These are phyloP conservation scores for Cucumis hystrix DNA, from an alignment of 306 rosid genomes.

Conservation along the genomic window DNA sequence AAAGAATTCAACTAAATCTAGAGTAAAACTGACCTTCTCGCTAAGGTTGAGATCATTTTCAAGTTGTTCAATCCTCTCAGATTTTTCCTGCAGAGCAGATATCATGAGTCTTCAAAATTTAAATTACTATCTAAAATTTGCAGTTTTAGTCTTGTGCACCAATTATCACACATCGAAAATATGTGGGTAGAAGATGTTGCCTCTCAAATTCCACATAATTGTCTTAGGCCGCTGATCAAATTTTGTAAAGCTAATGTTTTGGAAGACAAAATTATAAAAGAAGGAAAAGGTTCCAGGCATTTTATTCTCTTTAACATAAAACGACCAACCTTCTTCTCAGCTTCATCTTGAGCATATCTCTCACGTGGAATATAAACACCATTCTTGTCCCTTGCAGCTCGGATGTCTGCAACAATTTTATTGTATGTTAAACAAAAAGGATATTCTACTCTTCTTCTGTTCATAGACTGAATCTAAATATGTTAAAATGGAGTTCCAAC, in stretches of 20 bases:
- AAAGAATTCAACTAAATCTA: neutral
- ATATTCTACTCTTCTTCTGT: neutral
- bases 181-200: neutral
- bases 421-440: neutral
- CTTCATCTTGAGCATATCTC: conserved; percentile 75
- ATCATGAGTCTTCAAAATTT: neutral
- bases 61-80: conserved; percentile 71
- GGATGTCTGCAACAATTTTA: conserved; percentile 45
- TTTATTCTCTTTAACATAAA: neutral
- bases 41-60: conserved; percentile 56
- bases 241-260: neutral
- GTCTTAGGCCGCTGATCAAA: neutral
- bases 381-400: conserved; percentile 93
- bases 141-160: neutral
- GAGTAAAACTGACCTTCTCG: conserved; percentile 40
- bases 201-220: neutral
- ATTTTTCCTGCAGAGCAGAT: conserved; percentile 41
- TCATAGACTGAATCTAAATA: neutral
- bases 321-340: conserved; percentile 71
- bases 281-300: neutral
- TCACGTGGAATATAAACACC: conserved; percentile 88
- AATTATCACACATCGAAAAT: neutral
- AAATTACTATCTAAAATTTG: neutral
- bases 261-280: neutral
- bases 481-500: conserved; percentile 14